These are phyloP conservation scores for Peronospora destructor DNA, from an alignment of 352 stramenopile species.

Conservation along the genomic window DNA sequence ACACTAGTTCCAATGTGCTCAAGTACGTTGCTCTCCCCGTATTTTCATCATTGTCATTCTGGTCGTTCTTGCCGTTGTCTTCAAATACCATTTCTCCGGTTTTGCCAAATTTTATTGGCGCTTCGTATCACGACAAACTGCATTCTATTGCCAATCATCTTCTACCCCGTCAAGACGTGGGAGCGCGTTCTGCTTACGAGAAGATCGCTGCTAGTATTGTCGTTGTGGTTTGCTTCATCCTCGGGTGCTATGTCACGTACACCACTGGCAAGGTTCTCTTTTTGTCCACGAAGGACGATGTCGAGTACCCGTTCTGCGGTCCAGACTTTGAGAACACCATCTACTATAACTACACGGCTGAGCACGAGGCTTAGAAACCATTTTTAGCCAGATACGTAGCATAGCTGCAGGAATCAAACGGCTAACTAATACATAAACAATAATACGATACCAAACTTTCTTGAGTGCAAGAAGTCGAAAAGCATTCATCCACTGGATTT, in stretches of 20 bases:
- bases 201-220: conserved; percentile 19
- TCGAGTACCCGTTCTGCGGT: conserved; percentile 45
- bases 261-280: conserved; percentile 41
- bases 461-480: no score
- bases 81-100: conserved; percentile 56
- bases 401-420: no score
- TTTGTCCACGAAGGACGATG: conserved; percentile 22
- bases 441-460: no score
- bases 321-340: conserved; percentile 36
- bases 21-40: conserved; percentile 35
- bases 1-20: conserved; percentile 23
- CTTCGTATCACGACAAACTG: conserved; percentile 47
- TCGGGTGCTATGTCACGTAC: conserved; percentile 37
- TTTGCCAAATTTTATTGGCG: conserved; percentile 55
- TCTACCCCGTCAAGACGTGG: conserved; percentile 61
- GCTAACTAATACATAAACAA: no score
- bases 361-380: no score
- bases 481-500: no score
- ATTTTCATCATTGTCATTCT: conserved; percentile 32
- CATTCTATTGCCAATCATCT: conserved; percentile 51
- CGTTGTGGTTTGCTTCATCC: conserved; percentile 24
- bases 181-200: conserved; percentile 26
- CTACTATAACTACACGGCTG: conserved; percentile 45
- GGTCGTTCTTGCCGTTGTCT: conserved; percentile 35
- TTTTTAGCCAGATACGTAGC: no score